phyloP scores from a whole-genome alignment of 495 filamentous ascomycete species.

The Neurospora intermedia region DNA sequence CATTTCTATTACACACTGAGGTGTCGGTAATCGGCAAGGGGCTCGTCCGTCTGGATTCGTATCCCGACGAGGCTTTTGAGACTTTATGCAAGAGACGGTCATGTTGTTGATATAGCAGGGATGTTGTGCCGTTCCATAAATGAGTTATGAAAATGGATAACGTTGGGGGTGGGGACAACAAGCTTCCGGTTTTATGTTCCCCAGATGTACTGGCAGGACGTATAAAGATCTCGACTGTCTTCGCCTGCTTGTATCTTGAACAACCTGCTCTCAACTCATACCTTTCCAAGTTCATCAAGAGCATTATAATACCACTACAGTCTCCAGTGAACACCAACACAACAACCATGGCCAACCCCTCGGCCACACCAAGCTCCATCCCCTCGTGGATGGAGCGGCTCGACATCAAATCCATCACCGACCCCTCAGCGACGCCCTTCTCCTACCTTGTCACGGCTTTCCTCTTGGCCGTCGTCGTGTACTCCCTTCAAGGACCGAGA shows the following conservation, averaged over 20 bases:
- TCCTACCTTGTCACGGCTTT: constrained; percentile 2
- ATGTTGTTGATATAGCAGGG: neutral
- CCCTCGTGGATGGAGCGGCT: neutral
- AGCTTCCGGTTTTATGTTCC: neutral
- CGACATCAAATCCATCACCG: neutral
- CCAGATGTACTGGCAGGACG: neutral
- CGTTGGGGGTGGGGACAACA: neutral
- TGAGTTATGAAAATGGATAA: neutral
- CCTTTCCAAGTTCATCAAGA: neutral
- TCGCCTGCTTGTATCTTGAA: neutral
- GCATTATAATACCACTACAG: neutral
- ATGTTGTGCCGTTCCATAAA: neutral
- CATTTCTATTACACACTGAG: neutral
- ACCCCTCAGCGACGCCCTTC: neutral
- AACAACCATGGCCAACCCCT: neutral
- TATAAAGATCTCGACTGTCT: neutral
- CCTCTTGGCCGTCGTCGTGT: neutral
- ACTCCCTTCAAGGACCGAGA: neutral
- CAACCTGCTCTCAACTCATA: neutral
- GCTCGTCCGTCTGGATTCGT: neutral
- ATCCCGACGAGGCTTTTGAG: neutral
- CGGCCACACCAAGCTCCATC: neutral
- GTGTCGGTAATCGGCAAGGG: neutral
- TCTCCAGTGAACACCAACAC: neutral
- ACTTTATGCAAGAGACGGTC: neutral